A percentile compares a stretch with the other conserved stretches of the same genome.
Conservation (phyloP, 2,329 filamentous ascomycete species). For the Zopfia rhizophila region DNA sequence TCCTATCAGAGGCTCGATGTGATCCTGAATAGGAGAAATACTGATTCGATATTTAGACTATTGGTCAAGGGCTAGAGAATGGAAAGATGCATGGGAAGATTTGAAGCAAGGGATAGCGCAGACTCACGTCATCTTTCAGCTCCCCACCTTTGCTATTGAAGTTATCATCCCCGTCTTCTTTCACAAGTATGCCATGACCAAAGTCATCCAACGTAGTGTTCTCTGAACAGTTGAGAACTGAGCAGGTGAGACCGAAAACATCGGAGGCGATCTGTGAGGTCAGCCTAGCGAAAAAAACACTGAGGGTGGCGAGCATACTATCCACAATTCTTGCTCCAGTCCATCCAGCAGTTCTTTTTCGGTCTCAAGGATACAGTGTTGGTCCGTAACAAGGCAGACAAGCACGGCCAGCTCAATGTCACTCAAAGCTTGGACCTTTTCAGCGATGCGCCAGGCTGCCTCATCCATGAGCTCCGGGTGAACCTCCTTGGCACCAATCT, state of each 20-base stretch:
- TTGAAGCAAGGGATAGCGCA: slow-evolving; percentile 10
- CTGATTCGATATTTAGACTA: slow-evolving; percentile 23
- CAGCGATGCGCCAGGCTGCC: slow-evolving; percentile 47
- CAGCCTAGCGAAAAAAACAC: slow-evolving; percentile 12
- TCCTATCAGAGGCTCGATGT: slow-evolving; percentile 26
- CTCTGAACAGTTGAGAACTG: slow-evolving; percentile 76
- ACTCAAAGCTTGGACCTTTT: slow-evolving; percentile 79
- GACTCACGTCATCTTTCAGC: slow-evolving; percentile 26
- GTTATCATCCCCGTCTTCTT: slow-evolving; percentile 35
- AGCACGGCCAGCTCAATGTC: slow-evolving; percentile 90
- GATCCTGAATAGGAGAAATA: slow-evolving; percentile 30
- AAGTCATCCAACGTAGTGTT: slow-evolving; percentile 85
- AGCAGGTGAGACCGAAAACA: slow-evolving; percentile 77
- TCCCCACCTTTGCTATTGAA: slow-evolving; percentile 26
- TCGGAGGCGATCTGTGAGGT: slow-evolving; percentile 68
- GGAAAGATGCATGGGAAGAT: not conserved
- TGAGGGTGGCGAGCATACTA: slow-evolving; percentile 60
- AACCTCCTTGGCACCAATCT: too few relatives aligned
- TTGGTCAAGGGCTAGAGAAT: too few relatives aligned
- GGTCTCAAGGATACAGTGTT: slow-evolving; percentile 90
- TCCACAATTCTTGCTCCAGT: slow-evolving; percentile 76
- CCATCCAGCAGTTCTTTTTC: slow-evolving; percentile 70
- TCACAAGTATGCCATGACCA: slow-evolving; percentile 72
- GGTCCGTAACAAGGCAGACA: slow-evolving; percentile 80
- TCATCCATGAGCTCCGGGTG: slow-evolving; percentile 43